These are phyloP conservation scores for Phialophora expanda DNA, from an alignment of 2,329 filamentous ascomycete species.

Conservation along the genomic window DNA sequence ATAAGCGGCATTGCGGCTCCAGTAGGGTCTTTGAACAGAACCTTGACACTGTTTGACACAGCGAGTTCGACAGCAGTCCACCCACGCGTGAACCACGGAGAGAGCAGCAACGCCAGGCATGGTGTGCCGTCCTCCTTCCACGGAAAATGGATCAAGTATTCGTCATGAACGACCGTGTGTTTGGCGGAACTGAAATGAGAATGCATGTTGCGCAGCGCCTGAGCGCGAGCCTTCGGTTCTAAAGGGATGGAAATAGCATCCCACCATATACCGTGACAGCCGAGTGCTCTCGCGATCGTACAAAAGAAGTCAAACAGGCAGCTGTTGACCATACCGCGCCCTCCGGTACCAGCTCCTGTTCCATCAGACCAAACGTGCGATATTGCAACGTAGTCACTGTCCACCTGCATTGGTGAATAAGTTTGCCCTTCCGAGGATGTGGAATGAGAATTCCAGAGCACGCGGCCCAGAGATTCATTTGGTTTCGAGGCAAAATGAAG, in stretches of 20 bases:
- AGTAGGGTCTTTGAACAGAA: constrained; percentile 6
- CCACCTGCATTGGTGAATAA: neutral
- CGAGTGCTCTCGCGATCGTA: neutral
- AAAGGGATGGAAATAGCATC: constrained; percentile 14
- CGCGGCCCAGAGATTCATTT: neutral
- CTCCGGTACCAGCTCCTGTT: constrained; percentile 6
- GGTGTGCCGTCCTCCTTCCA: constrained; percentile 14
- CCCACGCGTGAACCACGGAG: constrained; percentile 14
- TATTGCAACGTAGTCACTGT: constrained; percentile 13
- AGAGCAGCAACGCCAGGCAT: constrained; percentile 12
- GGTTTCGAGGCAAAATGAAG: neutral
- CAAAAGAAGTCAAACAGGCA: constrained; percentile 15
- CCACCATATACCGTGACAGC: constrained; percentile 16
- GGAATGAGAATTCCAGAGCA: neutral
- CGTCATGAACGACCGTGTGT: constrained; percentile 15
- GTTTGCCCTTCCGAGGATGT: too few species aligned
- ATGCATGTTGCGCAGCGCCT: constrained; percentile 14
- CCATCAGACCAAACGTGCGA: constrained; percentile 24
- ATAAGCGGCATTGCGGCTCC: neutral
- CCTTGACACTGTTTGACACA: constrained; percentile 8
- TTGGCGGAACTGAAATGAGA: constrained; percentile 3
- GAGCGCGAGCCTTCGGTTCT: neutral
- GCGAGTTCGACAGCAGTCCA: constrained; percentile 19
- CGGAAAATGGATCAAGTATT: constrained; percentile 1
- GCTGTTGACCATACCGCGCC: constrained; percentile 3